Base-by-base conservation (phyloP, 2,329 filamentous ascomycete species). In the Fusarium scirpi region DNA sequence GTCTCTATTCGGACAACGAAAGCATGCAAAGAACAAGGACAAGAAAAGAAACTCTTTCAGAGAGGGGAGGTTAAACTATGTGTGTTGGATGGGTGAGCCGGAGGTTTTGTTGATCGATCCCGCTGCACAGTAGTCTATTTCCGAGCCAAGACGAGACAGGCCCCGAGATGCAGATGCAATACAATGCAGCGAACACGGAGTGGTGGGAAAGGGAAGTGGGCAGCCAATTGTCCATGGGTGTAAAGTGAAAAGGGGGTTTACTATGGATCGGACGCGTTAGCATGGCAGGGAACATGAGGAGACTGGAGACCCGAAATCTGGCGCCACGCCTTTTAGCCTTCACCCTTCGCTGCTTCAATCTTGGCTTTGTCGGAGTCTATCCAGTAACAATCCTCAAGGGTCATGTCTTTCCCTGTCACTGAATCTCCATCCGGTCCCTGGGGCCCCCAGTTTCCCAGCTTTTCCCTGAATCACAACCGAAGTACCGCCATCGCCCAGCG, bases 91-190 rank as follows among this genome's bases (percentile, higher is more conserved):
- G 63, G 63, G 62, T 45, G 60, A 47, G 20, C 62, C 62, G 45
- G 56, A 67, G 64, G 62, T 67, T 67, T 67, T 67, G 64, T 67
- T 67, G 63, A 67, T 67, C 59, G 55, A 67, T 56, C 54, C 54
- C 54, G 49, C 49, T 57, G 52, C 34, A 40, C 22, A 40, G 43
- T 25, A 16, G 30, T 56, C 63, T 66, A 62, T 67, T 55, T 67
- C 63, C 55, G 47, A 63, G 59, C 63, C 66, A 67, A 44, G 25
- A 41, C 49, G 49, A 41, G 32, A 38, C 47, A 51, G 47, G 47
- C 30, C 49, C 54, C 40, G 32, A 61, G 32, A 48, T 41, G 55
- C 62, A 67, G 62, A 47, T 25, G 54, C 30, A 58, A 29, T 44
- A 51, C 45, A 51, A n/a, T 34, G 38, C 46, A 53, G 46, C 44